Conservation (phyloP, 2,329 filamentous ascomycete species). For the Aspergillus floridensis region DNA sequence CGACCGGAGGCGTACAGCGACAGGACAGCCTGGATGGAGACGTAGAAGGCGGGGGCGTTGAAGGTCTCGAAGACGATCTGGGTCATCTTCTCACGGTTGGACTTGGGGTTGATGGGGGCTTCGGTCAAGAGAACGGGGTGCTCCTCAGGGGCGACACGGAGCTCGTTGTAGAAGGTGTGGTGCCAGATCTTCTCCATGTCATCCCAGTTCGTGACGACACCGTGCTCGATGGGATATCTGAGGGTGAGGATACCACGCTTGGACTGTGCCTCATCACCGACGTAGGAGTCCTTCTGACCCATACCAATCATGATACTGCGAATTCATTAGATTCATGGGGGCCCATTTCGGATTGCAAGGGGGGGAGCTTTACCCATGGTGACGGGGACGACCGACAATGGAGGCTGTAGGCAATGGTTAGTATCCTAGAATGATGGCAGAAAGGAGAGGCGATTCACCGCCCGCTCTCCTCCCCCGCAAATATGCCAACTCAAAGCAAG, state of each 20-base stretch:
- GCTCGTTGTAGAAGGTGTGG: constrained; percentile 99
- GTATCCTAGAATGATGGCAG: constrained; percentile 14
- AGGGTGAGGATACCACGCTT: constrained; percentile 99
- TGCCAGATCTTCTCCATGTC: constrained; percentile 99
- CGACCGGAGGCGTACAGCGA: constrained; percentile 99
- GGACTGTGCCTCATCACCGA: constrained; percentile 99
- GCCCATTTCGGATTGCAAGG: constrained; percentile 7
- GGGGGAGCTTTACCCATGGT: constrained; percentile 83
- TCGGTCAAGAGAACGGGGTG: constrained; percentile 99
- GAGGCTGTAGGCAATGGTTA: constrained; percentile 63
- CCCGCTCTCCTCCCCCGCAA: background rate
- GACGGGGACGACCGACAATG: constrained; percentile 98
- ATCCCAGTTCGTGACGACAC: constrained; percentile 99
- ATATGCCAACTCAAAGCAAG: constrained; percentile 25
- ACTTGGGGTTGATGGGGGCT: constrained; percentile 99
- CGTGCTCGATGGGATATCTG: constrained; percentile 99
- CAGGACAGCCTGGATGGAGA: constrained; percentile 99
- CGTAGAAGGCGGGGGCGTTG: constrained; percentile 99
- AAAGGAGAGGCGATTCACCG: constrained; percentile 7
- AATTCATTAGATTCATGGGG: constrained; percentile 31
- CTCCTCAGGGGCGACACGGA: constrained; percentile 99
- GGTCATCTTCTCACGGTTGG: constrained; percentile 99
- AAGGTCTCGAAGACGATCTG: constrained; percentile 99
- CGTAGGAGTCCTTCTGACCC: constrained; percentile 99
- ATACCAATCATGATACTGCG: constrained; percentile 99